Base-by-base conservation (phyloP, 352 stramenopile species). In the Globisporangium nagaii region DNA sequence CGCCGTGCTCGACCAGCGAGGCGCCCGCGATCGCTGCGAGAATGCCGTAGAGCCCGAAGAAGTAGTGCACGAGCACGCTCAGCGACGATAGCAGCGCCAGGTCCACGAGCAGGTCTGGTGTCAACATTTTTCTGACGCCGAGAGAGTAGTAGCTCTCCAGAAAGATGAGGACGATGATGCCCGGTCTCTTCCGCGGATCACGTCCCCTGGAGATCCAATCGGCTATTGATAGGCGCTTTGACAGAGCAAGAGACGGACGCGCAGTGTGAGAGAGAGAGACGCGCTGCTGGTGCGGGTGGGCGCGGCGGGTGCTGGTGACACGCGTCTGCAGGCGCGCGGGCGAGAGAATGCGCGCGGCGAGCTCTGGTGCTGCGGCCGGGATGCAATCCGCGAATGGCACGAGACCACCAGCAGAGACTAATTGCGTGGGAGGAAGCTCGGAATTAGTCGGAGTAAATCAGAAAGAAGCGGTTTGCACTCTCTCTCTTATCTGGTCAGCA, bases 31-130 rank as follows among this genome's bases (percentile, higher is more conserved):
- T 60, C 24, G 62, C 70, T 13, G 58, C 68, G 4, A 73, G 35
- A 20, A 88, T 53, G 1, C 78, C 78, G 51, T 75, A 74, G 9
- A 88, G 34, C 1, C 80, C 80, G 30, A 88, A 52, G 5, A 81
- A 68, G 56, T 81, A 88, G 62, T 89, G 80, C 32, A 88, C 70
- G n/a, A 81, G 66, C 28, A 78, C 78, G 46, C 66, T 84, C 25
- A 83, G 57, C 37, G 63, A 58, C 9, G 78, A 71, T 13, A 91
- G 59, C 20, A 84, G 61, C 44, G 80, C 76, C 19, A 91, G 46
- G 49, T 91, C 80, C 37, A 58, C 53, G 46, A 87, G 73, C 65
- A 74, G 68, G 40, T 79, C 71, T 4, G 37, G 42, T 41, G 49
- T 44, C 22, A 55, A 12, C 47, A 19, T 47, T 4, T 43, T 25